Conservation (phyloP, 2,329 filamentous ascomycete genomes). For the Aspergillus aculeatinus region DNA sequence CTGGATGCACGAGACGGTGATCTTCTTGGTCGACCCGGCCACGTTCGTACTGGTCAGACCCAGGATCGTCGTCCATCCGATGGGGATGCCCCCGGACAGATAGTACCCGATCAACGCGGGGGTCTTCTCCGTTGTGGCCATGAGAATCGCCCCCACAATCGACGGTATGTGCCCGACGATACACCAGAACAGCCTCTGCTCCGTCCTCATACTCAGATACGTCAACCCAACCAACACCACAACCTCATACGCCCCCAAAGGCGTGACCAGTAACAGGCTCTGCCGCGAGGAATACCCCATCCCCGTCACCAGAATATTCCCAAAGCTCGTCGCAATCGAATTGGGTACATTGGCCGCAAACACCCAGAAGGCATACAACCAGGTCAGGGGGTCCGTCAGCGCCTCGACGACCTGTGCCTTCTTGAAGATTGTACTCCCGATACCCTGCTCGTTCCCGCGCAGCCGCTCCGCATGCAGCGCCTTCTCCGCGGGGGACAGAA, state of each 20-base stretch:
- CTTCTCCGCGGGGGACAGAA: constrained; percentile 35
- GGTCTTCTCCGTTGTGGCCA: constrained; percentile 40
- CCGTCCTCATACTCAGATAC: constrained; percentile 37
- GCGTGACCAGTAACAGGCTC: constrained; percentile 39
- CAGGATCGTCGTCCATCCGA: constrained; percentile 41
- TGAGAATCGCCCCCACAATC: constrained; percentile 34
- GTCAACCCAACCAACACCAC: constrained; percentile 39
- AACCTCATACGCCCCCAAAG: constrained; percentile 40
- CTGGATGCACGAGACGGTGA: constrained; percentile 35
- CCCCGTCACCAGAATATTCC: constrained; percentile 40
- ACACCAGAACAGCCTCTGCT: constrained; percentile 36
- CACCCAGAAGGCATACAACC: constrained; percentile 37
- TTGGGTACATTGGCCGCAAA: constrained; percentile 42
- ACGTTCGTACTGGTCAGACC: constrained; percentile 39
- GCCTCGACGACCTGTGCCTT: constrained; percentile 37
- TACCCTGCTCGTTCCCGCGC: constrained; percentile 37
- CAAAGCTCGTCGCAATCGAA: constrained; percentile 39
- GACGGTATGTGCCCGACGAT: constrained; percentile 37
- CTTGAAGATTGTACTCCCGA: constrained; percentile 37
- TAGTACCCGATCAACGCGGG: constrained; percentile 34
- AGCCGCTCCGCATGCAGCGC: constrained; percentile 34
- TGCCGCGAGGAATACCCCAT: constrained; percentile 38
- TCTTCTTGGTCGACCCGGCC: constrained; percentile 39
- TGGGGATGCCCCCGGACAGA: constrained; percentile 32
- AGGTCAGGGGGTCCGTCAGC: constrained; percentile 36